Conservation (phyloP, 139 green algal genomes). For the Coelastrella sp. region DNA sequence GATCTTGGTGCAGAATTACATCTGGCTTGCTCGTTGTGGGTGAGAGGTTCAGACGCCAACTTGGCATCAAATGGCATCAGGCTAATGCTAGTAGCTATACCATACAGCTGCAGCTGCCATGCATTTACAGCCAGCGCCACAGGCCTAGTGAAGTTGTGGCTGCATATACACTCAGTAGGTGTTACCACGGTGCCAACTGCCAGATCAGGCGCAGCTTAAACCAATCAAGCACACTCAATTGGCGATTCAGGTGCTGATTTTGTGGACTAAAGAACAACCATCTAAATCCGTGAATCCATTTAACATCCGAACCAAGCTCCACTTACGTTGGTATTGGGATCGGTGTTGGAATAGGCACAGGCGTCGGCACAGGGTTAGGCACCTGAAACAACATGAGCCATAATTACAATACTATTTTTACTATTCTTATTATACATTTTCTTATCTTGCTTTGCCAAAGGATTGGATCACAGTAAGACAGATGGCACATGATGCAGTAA, state of each 20-base stretch:
- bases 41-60: no score
- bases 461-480: not conserved
- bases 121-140: no score
- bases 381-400: not conserved
- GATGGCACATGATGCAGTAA: no score
- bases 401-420: not conserved
- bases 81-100: no score
- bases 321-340: constrained; percentile 4
- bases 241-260: not conserved
- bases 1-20: not conserved
- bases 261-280: not conserved
- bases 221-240: not conserved
- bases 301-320: not conserved
- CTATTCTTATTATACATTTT: not conserved
- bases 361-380: not conserved
- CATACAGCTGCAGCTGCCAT: no score
- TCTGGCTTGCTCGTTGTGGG: not conserved
- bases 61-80: no score
- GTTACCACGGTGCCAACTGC: no score
- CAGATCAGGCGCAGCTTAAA: no score
- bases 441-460: not conserved
- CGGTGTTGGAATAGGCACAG: not conserved
- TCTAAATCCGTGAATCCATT: not conserved
- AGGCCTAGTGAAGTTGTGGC: no score
- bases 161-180: no score